Evolutionary conservation across 108 stramenopile species (phyloP).

Genomic region (Schizochytrium sp.): DNA sequence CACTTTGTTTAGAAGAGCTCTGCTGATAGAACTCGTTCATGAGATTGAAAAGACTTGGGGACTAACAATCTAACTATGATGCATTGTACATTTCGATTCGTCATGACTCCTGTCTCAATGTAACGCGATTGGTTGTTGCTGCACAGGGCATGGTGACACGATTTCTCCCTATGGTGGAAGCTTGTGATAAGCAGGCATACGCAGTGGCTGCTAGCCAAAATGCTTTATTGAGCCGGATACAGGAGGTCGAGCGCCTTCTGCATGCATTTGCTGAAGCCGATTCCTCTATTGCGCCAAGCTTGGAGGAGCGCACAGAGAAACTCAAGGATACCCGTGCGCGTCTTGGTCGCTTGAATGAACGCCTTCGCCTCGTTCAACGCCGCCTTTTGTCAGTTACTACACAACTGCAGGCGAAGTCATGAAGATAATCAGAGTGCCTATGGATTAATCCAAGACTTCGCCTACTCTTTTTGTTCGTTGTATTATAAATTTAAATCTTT

Average conservation of each 20-base stretch:
- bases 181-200: constrained; percentile 26
- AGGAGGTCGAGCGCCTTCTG: not conserved
- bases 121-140: not conserved
- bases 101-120: not conserved
- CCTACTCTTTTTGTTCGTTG: too few species aligned
- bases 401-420: not conserved
- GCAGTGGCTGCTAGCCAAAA: constrained; percentile 36
- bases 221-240: not conserved
- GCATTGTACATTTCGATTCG: not conserved
- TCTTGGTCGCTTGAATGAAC: not conserved
- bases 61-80: not conserved
- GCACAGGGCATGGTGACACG: constrained; percentile 47
- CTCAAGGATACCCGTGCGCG: not conserved
- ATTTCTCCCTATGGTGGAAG: constrained; percentile 31
- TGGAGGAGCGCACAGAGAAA: constrained; percentile 19
- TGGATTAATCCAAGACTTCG: too few species aligned
- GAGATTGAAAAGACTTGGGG: not conserved
- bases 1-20: too few species aligned
- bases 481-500: too few species aligned
- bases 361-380: constrained; percentile 24
- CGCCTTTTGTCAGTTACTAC: not conserved
- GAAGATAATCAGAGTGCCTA: too few species aligned
- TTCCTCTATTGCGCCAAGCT: not conserved
- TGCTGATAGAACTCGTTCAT: too few species aligned
- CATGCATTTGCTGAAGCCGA: not conserved